Evolutionary conservation across 768 basidiomycete species (phyloP).

Genomic region (Collybia sordida): DNA sequence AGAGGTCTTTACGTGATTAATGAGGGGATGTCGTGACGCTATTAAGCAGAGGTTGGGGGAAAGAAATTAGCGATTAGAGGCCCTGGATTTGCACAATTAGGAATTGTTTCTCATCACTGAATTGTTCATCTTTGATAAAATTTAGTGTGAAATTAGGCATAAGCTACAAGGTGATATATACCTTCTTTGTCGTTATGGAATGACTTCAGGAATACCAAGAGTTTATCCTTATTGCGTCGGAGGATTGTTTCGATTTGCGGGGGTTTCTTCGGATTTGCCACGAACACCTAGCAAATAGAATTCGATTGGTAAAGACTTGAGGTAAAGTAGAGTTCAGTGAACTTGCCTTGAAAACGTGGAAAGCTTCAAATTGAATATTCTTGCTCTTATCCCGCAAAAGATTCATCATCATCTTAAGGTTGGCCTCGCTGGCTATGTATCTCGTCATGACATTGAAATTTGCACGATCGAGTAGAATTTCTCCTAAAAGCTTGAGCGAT

Average conservation of each 20-base stretch:
- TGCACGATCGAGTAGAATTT: constrained; percentile 95
- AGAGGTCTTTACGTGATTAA: background rate
- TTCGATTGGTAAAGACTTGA: constrained; percentile 1
- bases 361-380: constrained; percentile 99
- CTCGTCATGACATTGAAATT: constrained; percentile 99
- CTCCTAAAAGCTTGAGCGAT: constrained; percentile 95
- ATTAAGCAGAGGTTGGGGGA: background rate
- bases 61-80: constrained; percentile 39
- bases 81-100: constrained; percentile 88
- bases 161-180: constrained; percentile 26
- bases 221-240: constrained; percentile 90
- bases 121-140: constrained; percentile 77
- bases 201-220: constrained; percentile 82
- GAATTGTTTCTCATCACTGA: constrained; percentile 97
- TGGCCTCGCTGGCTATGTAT: constrained; percentile 93
- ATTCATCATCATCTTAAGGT: constrained; percentile 99
- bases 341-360: constrained; percentile 96
- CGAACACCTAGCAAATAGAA: constrained; percentile 71
- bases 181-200: constrained; percentile 99
- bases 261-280: constrained; percentile 99
- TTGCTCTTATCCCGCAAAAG: constrained; percentile 96
- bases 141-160: background rate
- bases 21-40: background rate
- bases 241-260: constrained; percentile 91
- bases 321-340: constrained; percentile 2